Base-by-base conservation (phyloP, 2,329 filamentous ascomycete genomes). In the Alternaria novae-zelandiae region DNA sequence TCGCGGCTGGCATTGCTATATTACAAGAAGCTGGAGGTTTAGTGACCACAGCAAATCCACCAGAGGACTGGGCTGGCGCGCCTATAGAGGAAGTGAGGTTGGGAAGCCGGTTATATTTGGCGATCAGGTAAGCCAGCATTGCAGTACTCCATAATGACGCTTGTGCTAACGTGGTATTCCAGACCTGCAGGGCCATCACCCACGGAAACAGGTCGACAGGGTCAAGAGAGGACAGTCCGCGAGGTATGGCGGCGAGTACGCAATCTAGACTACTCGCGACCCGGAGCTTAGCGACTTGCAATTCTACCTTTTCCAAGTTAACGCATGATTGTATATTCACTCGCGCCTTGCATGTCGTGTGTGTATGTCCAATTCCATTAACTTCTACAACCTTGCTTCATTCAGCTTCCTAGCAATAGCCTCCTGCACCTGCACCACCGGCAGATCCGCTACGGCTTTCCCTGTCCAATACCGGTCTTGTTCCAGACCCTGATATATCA, bases 401-500 rank as follows among this genome's bases (percentile, higher is more conserved):
- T 54, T 73, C 54, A 78, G 41, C 53, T 77, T 76, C 23, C 61
- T 69, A 50, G 82, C 82, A 49, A 86, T 83, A 11, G 87, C 81
- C 54, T 82, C 81, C 76, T 89, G 89, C 8, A 90, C 88, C 69
- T 85, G 81, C 32, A 85, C 79, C 1, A 91, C 84, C 1, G 89
- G 89, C 65, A 91, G 79, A 32, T 90, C 84, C 12, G 84, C 81
- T 1, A 89, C 76, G 28, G 85, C 77, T 70, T 82, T 84, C 0
- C 90, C 90, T 0, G 90, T 91, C 91, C 91, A 93, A 60, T 79
- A 80, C 41, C 75, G 76, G 61, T 82, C 80, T 67, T 92, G 91
- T 78, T 92, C 91, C 17, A 94, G 78, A 0, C 91, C 91, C 78
- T 94, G 91, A 81, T 89, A 93, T 67, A 94, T 90, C 83, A 94